Evolutionary conservation across 1,284 basidiomycete species (phyloP).

Genomic region (Cystobasidium sp.): DNA sequence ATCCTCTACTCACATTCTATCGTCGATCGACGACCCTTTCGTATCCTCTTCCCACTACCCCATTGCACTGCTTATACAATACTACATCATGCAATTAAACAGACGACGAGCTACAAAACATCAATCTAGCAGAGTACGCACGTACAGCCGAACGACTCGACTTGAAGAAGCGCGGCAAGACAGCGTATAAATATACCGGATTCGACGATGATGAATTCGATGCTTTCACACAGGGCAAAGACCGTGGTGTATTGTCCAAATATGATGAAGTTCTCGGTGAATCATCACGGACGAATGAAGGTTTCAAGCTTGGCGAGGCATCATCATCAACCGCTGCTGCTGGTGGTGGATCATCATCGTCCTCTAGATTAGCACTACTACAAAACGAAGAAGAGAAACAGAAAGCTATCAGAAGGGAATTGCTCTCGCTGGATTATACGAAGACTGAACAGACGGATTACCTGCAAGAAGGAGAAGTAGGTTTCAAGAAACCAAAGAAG

Average conservation of each 20-base stretch:
- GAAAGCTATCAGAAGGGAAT: conserved; percentile 72
- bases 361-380: conserved; percentile 60
- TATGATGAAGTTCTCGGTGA: conserved; percentile 89
- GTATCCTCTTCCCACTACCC: background rate
- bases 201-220: conserved; percentile 87
- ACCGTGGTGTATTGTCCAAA: conserved; percentile 83
- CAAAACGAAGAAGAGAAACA: conserved; percentile 53
- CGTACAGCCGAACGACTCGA: conserved; percentile 76
- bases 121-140: conserved; percentile 86
- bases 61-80: background rate
- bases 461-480: conserved; percentile 83
- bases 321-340: conserved; percentile 46
- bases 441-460: conserved; percentile 87
- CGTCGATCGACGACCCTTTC: background rate
- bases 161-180: conserved; percentile 80
- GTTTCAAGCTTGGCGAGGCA: conserved; percentile 52
- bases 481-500: conserved; percentile 96
- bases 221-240: conserved; percentile 71
- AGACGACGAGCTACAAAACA: conserved; percentile 97
- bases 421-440: conserved; percentile 83
- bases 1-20: background rate
- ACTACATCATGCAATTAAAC: conserved; percentile 31
- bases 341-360: conserved; percentile 53
- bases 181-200: conserved; percentile 74
- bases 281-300: conserved; percentile 19